Evolutionary conservation across 306 rosid species (phyloP).

Genomic region (Cucumis cinereus): DNA sequence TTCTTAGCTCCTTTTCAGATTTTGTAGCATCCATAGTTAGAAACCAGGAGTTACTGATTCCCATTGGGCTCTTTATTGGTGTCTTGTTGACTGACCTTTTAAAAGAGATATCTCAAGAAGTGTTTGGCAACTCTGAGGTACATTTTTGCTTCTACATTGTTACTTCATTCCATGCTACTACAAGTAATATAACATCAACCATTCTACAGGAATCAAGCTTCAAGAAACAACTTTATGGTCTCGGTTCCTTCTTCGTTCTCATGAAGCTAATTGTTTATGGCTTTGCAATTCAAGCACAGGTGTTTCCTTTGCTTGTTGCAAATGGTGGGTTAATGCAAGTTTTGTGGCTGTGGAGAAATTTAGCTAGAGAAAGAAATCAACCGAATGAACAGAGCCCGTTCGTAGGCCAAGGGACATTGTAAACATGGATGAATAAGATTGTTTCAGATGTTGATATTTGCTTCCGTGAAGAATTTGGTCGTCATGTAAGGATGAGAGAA

Average conservation of each 20-base stretch:
- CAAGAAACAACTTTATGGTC: constrained; percentile 16
- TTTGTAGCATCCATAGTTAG: constrained; percentile 19
- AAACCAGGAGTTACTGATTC: constrained; percentile 26
- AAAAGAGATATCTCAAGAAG: constrained; percentile 21
- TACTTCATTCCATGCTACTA: background rate
- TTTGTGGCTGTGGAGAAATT: constrained; percentile 32
- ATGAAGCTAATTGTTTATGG: constrained; percentile 17
- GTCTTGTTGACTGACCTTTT: constrained; percentile 22
- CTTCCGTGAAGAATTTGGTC: background rate
- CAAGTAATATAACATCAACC: background rate
- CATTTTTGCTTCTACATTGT: background rate
- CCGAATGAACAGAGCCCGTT: background rate
- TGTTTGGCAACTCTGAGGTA: constrained; percentile 21
- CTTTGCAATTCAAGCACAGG: constrained; percentile 9
- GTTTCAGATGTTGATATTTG: background rate
- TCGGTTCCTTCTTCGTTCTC: constrained; percentile 21
- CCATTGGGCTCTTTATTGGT: constrained; percentile 36
- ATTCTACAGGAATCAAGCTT: constrained; percentile 17
- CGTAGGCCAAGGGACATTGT: background rate
- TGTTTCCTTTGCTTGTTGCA: constrained; percentile 21
- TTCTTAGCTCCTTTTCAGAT: constrained; percentile 21
- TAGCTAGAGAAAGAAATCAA: background rate
- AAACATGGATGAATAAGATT: background rate
- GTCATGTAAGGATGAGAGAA: background rate
- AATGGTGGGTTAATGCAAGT: constrained; percentile 39